Conservation (phyloP, 495 filamentous ascomycete species). For the Aeminium ludgeri region DNA sequence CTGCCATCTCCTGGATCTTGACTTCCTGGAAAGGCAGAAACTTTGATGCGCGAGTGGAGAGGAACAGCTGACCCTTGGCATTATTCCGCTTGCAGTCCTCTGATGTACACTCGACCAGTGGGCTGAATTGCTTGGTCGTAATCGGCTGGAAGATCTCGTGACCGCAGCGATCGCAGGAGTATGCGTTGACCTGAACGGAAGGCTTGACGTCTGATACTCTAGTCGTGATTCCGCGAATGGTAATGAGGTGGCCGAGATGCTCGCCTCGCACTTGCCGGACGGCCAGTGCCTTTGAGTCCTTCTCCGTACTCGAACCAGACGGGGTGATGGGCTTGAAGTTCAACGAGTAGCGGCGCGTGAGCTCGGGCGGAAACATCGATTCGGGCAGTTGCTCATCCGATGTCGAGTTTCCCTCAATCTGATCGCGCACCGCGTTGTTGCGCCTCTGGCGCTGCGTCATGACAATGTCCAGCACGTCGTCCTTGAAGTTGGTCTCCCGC, state of each 20-base stretch:
- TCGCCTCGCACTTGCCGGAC: conserved; percentile 85
- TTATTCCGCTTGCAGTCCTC: conserved; percentile 80
- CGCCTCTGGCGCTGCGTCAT: conserved; percentile 79
- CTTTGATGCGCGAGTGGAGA: conserved; percentile 86
- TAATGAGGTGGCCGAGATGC: conserved; percentile 84
- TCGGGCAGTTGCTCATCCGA: conserved; percentile 35
- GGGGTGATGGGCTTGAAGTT: conserved; percentile 82
- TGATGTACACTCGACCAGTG: conserved; percentile 70
- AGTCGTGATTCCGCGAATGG: conserved; percentile 84
- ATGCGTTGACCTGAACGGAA: conserved; percentile 89
- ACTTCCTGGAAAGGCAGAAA: conserved; percentile 96
- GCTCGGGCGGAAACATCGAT: conserved; percentile 67
- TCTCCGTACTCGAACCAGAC: conserved; percentile 45
- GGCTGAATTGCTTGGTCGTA: conserved; percentile 74
- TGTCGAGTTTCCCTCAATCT: conserved; percentile 44
- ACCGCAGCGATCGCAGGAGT: conserved; percentile 90
- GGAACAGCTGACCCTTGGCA: conserved; percentile 78
- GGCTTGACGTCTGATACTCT: conserved; percentile 96
- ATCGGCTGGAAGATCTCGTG: conserved; percentile 96
- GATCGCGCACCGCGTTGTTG: conserved; percentile 56
- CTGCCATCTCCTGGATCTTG: conserved; percentile 96
- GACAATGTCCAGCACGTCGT: conserved; percentile 91
- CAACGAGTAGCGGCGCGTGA: conserved; percentile 85
- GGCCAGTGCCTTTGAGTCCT: conserved; percentile 60
- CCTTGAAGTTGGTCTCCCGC: conserved; percentile 73